Base-by-base conservation (phyloP, 495 filamentous ascomycete genomes). In the Hypoxylon lenormandii region DNA sequence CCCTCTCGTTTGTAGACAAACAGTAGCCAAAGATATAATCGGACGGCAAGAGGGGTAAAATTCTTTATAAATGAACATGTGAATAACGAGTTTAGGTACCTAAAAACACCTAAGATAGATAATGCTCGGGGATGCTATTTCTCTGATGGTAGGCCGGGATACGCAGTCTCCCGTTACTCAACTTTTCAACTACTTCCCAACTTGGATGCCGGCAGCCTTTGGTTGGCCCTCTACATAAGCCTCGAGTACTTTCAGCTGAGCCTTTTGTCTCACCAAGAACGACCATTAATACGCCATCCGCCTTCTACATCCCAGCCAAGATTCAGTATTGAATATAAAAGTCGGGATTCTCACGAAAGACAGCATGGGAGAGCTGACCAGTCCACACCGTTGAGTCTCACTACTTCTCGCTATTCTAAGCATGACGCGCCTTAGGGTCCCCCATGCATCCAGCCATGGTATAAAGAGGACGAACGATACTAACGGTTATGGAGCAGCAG, bases 141-240 rank as follows among this genome's bases (percentile, higher is more conserved):
- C 58, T 58, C 12, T 36, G 37, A 3, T 72, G 66, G 74, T 76
- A 76, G 74, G 74, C 64, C 61, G 48, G 53, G 23, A 76, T 76
- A 76, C 71, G 74, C 53, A 45, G 36, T 47, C 54, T 43, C 52
- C 62, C 52, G 63, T 66, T 60, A 57, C 50, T 52, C 55, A 59
- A 66, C 30, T 33, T 60, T 50, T 49, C 45, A 16, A 65, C 51
- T 18, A 7, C 18, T 59, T 64, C 26, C 30, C 10, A 45, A 60
- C 49, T 37, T 45, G 23, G 5, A 36, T 26, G 11, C 13, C 51
- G 26, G 48, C 47, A 53, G 19, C 51, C 48, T 60, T 28, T 69
- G 68, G 68, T 74, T 74, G 64, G 61, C 60, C 46, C 54, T 63
- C 54, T 16, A 36, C 51, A 47, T 52, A 37, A 38, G 21, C 43